Conservation (phyloP, 352 stramenopile genomes). For the Blastocystis sp. region DNA sequence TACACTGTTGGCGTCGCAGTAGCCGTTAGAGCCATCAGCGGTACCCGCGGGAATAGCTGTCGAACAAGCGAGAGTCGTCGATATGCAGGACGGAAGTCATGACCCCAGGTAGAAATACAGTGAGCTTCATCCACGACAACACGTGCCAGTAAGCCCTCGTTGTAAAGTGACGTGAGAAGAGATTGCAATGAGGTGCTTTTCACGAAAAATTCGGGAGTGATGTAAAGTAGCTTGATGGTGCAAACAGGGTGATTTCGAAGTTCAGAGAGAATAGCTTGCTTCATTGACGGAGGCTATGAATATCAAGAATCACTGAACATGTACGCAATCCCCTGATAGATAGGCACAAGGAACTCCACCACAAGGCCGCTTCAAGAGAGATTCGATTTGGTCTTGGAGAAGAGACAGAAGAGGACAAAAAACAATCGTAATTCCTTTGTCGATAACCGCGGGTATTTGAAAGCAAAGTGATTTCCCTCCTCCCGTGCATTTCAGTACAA, state of each 20-base stretch:
- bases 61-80: constrained; percentile 82
- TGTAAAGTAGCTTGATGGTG: constrained; percentile 55
- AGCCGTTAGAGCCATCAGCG: constrained; percentile 78
- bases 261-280: neutral
- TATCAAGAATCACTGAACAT: neutral
- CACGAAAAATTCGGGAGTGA: constrained; percentile 42
- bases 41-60: constrained; percentile 79
- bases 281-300: neutral
- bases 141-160: constrained; percentile 74
- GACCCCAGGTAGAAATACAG: constrained; percentile 90
- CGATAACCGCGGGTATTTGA: constrained; percentile 78
- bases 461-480: constrained; percentile 97
- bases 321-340: constrained; percentile 64
- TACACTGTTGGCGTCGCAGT: constrained; percentile 79
- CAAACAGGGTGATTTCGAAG: neutral
- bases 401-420: constrained; percentile 95
- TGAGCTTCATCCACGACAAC: constrained; percentile 95
- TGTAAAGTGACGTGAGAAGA: constrained; percentile 13
- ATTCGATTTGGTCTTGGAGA: constrained; percentile 95
- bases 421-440: constrained; percentile 86
- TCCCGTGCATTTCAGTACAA: constrained; percentile 97
- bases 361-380: constrained; percentile 15
- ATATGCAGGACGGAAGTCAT: constrained; percentile 99
- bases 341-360: constrained; percentile 78
- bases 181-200: neutral